Evolutionary conservation across 352 stramenopile species (phyloP).

Genomic region (Phytopythium oedochilum): DNA sequence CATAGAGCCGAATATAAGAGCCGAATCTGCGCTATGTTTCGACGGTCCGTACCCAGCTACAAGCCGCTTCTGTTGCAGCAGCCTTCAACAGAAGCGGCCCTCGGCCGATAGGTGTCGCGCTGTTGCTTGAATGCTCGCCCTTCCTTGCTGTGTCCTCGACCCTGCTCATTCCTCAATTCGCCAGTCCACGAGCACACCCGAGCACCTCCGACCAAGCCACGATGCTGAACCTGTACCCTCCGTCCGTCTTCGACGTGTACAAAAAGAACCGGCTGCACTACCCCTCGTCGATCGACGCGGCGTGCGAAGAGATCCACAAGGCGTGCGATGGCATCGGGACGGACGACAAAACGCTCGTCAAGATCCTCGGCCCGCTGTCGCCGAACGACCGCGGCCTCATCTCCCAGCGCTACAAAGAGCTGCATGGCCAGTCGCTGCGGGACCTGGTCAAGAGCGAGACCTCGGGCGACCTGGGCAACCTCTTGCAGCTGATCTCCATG

Average conservation of each 20-base stretch:
- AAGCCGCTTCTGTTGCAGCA: no score
- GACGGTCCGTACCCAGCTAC: no score
- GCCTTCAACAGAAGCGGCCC: no score
- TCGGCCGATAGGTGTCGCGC: no score
- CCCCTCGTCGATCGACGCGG: constrained; percentile 37
- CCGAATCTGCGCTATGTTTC: no score
- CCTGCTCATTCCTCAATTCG: no score
- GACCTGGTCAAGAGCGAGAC: constrained; percentile 59
- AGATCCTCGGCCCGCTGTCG: constrained; percentile 46
- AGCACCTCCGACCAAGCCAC: no score
- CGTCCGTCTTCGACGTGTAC: constrained; percentile 51
- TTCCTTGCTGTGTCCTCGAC: no score
- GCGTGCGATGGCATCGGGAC: constrained; percentile 66
- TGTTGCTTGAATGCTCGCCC: no score
- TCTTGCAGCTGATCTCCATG: constrained; percentile 47
- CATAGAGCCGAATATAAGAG: no score
- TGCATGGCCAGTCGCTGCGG: constrained; percentile 53
- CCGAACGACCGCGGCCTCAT: constrained; percentile 62
- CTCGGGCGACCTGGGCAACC: constrained; percentile 56
- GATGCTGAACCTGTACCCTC: constrained; percentile 79
- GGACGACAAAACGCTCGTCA: constrained; percentile 42
- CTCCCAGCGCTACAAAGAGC: constrained; percentile 53
- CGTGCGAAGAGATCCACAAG: constrained; percentile 48
- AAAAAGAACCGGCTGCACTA: constrained; percentile 58
- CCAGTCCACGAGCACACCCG: not conserved